These are phyloP conservation scores for Solanum pennellii DNA, from an alignment of 257 asterid species.

Conservation along the genomic window DNA sequence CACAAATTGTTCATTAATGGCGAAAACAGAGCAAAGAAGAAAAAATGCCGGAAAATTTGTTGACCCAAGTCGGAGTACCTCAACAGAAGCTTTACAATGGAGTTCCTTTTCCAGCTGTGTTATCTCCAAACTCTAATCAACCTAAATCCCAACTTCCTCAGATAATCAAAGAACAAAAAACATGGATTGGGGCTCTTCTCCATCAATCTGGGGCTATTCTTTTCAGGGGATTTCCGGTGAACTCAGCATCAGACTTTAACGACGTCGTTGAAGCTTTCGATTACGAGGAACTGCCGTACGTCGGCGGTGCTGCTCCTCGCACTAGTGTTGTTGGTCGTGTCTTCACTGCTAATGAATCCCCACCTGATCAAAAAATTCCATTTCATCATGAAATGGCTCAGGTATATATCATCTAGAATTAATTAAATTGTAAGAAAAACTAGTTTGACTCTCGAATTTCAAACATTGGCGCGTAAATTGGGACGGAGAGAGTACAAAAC, in stretches of 20 bases:
- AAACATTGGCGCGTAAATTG: neutral
- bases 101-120: conserved; percentile 44
- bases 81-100: conserved; percentile 44
- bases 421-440: neutral
- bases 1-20: neutral
- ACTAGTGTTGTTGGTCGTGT: conserved; percentile 75
- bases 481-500: neutral
- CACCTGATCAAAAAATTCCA: conserved; percentile 77
- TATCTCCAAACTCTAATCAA: conserved; percentile 26
- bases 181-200: conserved; percentile 48
- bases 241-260: conserved; percentile 65
- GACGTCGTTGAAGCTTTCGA: conserved; percentile 78
- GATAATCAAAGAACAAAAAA: conserved; percentile 35
- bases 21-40: neutral
- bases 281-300: conserved; percentile 71
- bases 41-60: conserved; percentile 31
- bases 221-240: conserved; percentile 48
- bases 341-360: conserved; percentile 81
- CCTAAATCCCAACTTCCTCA: conserved; percentile 6
- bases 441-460: neutral
- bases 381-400: conserved; percentile 89
- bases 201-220: conserved; percentile 56
- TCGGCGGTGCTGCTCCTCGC: conserved; percentile 90
- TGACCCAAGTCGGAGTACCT: conserved; percentile 38
- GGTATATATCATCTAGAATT: conserved; percentile 12